Evolutionary conservation across 805 yeast species (phyloP).

Genomic region (Cyberlindnera lachancei): DNA sequence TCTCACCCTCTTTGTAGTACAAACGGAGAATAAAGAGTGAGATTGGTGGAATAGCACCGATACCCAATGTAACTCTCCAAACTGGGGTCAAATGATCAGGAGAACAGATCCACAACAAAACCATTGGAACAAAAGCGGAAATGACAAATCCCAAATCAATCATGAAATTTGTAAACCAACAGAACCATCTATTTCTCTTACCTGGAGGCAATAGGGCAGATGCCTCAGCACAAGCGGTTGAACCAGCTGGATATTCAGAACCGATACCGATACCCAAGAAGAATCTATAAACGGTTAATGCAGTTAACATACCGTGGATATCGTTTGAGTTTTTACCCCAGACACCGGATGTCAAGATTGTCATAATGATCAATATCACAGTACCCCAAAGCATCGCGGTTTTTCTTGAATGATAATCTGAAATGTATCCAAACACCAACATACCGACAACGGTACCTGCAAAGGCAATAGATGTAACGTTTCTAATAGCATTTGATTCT

Average conservation of each 20-base stretch:
- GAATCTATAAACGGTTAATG: slow-evolving; percentile 77
- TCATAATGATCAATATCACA: slow-evolving; percentile 62
- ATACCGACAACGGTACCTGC: slow-evolving; percentile 90
- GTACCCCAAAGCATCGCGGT: slow-evolving; percentile 79
- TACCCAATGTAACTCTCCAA: slow-evolving; percentile 87
- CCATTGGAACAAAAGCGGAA: slow-evolving; percentile 80
- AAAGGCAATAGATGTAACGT: slow-evolving; percentile 82
- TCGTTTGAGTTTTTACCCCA: slow-evolving; percentile 54
- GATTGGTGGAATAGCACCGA: slow-evolving; percentile 86
- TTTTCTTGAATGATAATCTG: slow-evolving; percentile 78
- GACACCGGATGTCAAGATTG: slow-evolving; percentile 73
- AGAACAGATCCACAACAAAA: slow-evolving; percentile 75
- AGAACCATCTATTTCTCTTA: slow-evolving; percentile 79
- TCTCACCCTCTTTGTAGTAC: slow-evolving; percentile 65
- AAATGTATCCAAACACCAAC: slow-evolving; percentile 68
- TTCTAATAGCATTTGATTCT: slow-evolving; percentile 61
- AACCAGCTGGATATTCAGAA: slow-evolving; percentile 90
- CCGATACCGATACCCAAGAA: slow-evolving; percentile 90
- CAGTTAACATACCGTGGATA: slow-evolving; percentile 72
- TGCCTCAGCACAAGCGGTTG: slow-evolving; percentile 91
- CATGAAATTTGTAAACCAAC: slow-evolving; percentile 83
- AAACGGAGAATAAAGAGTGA: slow-evolving; percentile 71
- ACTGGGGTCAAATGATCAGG: slow-evolving; percentile 65
- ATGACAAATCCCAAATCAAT: slow-evolving; percentile 84
- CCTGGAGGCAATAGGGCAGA: slow-evolving; percentile 74